phyloP scores from a whole-genome alignment of 2,329 filamentous ascomycete species.

The Orbilia quercus region DNA sequence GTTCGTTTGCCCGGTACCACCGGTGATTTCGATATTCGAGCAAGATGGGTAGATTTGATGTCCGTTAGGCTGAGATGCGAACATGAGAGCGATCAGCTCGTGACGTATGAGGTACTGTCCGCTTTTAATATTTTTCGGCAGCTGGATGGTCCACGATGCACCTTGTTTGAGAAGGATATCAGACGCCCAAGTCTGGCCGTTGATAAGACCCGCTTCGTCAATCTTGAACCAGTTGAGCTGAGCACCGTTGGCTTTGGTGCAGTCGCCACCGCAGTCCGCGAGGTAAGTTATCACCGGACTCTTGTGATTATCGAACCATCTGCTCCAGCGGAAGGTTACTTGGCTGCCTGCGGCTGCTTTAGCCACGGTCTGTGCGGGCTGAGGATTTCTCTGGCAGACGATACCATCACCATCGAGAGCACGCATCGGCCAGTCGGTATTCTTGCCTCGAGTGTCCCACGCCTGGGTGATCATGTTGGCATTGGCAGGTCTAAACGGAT shows the following conservation, averaged over 20 bases:
- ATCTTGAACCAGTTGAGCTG: constrained; percentile 66
- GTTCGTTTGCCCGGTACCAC: constrained; percentile 61
- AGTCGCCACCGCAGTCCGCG: constrained; percentile 64
- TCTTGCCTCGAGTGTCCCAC: constrained; percentile 10
- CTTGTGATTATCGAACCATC: constrained; percentile 67
- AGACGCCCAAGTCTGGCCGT: constrained; percentile 64
- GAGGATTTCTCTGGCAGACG: constrained; percentile 66
- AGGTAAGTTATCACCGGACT: constrained; percentile 67
- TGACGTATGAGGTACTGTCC: constrained; percentile 68
- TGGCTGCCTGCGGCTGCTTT: constrained; percentile 65
- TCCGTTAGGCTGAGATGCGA: constrained; percentile 64
- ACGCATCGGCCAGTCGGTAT: constrained; percentile 65
- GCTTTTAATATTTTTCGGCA: constrained; percentile 62
- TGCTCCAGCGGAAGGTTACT: constrained; percentile 67
- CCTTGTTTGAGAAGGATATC: constrained; percentile 67
- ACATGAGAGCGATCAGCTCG: constrained; percentile 68
- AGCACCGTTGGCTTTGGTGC: constrained; percentile 64
- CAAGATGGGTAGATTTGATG: constrained; percentile 69
- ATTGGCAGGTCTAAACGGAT: constrained; percentile 52
- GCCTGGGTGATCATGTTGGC: constrained; percentile 60
- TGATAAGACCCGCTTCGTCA: constrained; percentile 62
- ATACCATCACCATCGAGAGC: constrained; percentile 64
- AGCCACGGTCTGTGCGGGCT: constrained; percentile 64
- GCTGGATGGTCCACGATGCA: constrained; percentile 65
- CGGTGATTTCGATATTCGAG: constrained; percentile 66